Evolutionary conservation across 2,329 filamentous ascomycete species (phyloP).

Genomic region (Colletotrichum tabaci): DNA sequence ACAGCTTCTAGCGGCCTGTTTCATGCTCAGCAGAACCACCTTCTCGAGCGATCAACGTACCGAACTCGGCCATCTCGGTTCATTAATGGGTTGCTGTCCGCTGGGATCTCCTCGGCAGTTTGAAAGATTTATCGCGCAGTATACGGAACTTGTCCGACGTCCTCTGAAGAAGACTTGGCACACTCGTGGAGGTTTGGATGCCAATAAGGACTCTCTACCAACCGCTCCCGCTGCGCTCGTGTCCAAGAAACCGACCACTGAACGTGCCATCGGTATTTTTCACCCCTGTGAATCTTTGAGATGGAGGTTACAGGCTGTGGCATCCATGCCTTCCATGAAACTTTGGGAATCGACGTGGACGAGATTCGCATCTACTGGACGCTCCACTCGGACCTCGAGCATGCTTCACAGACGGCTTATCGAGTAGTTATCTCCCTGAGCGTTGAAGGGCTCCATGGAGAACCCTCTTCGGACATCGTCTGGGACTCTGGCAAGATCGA

Average conservation of each 20-base stretch:
- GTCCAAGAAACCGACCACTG: neutral
- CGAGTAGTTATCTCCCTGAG: constrained; percentile 41
- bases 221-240: neutral
- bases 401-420: constrained; percentile 51
- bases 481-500: constrained; percentile 45
- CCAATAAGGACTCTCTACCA: neutral
- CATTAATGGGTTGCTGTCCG: constrained; percentile 1
- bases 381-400: constrained; percentile 48
- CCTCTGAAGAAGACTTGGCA: neutral
- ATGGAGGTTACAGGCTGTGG: constrained; percentile 53
- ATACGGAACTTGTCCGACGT: constrained; percentile 10
- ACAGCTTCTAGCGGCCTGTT: neutral
- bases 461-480: constrained; percentile 10
- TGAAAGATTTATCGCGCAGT: neutral
- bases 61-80: constrained; percentile 34
- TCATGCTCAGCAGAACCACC: neutral
- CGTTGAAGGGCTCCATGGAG: neutral
- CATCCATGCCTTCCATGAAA: constrained; percentile 57
- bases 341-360: constrained; percentile 56
- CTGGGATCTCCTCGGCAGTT: neutral
- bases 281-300: neutral
- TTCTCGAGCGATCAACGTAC: constrained; percentile 24
- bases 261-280: too few species aligned
- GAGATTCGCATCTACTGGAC: constrained; percentile 55
- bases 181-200: too few species aligned